Conservation (phyloP, 768 basidiomycete genomes). For the Clavaria fumosa region DNA sequence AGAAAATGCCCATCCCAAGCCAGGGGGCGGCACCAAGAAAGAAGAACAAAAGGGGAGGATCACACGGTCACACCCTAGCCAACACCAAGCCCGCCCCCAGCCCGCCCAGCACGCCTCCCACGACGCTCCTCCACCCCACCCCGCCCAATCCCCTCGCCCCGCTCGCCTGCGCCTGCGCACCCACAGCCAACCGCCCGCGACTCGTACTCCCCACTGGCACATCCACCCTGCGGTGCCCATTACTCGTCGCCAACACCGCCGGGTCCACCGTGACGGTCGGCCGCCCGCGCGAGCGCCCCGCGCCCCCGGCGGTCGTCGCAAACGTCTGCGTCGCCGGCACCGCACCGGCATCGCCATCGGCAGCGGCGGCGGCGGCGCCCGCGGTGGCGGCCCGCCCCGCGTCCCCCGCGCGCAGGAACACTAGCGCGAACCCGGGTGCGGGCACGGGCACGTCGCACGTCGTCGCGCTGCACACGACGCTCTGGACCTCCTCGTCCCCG, state of each 20-base stretch:
- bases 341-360: too few relatives aligned
- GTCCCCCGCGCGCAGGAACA: constrained; percentile 39
- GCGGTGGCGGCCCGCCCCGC: constrained; percentile 19
- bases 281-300: constrained; percentile 31
- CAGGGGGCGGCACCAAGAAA: too few relatives aligned
- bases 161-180: too few relatives aligned
- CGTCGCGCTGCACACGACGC: constrained; percentile 39
- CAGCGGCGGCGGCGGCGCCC: too few relatives aligned
- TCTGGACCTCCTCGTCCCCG: constrained; percentile 38
- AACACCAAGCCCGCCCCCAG: not conserved
- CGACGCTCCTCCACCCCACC: not conserved
- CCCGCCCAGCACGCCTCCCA: not conserved
- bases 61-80: too few relatives aligned
- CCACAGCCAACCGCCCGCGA: too few relatives aligned
- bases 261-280: constrained; percentile 43
- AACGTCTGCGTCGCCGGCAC: constrained; percentile 26
- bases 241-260: constrained; percentile 32
- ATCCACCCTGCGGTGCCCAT: not conserved
- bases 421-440: constrained; percentile 61
- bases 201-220: not conserved
- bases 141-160: not conserved
- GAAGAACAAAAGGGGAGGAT: too few relatives aligned
- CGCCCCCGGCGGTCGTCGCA: constrained; percentile 42
- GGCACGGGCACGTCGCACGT: constrained; percentile 46
- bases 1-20: too few relatives aligned